Base-by-base conservation (phyloP, 225 moss, liverwort and hornwort species). In the Takakia lepidozioides region DNA sequence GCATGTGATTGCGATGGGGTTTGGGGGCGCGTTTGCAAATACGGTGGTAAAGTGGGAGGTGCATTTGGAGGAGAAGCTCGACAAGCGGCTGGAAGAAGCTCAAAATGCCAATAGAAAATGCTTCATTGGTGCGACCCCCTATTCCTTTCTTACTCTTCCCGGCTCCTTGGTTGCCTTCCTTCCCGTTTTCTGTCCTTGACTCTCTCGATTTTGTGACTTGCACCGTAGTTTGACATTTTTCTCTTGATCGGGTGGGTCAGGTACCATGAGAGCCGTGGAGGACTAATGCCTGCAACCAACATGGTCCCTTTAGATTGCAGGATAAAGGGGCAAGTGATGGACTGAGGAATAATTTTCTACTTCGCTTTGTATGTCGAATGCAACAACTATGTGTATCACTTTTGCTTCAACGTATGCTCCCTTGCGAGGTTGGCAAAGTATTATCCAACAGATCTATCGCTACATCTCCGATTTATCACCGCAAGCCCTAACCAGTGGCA, bases 41-140 rank as follows among this genome's bases (percentile, higher is more conserved):
- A 56, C 39, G n/a, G 24, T 78, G 10, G 72, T 68, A 38, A 72
- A 65, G 47, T 78, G 78, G 78, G 78, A 78, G 54, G 72, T 64
- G 17, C 29, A 47, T 39, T 28, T 78, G 68, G 49, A 58, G 46
- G 60, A 52, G 1, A 48, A 65, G 3, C 61, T 78, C 8, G 78
- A 78, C 46, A 68, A 78, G 65, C 52, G 63, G 21, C 51, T 78
- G 17, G 68, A 65, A 64, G 39, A 42, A 13, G 78, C 64, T 23
- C 27, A 42, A 36, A 62, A 9, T 8, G 55, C 73, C 43, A 72
- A 73, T 61, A 72, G 49, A 41, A 78, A 59, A 50, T 68, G 78
- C 8, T 78, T 54, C 50, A 29, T 65, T 19, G 72, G 78, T 78
- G 39, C 27, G 13, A 7, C 17, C 14, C 28, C 25, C 48, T 44